Evolutionary conservation across 2,329 filamentous ascomycete species (phyloP), one percentile per base, ranked within the genome.

Genomic region (Aspergillus alliaceus): DNA sequence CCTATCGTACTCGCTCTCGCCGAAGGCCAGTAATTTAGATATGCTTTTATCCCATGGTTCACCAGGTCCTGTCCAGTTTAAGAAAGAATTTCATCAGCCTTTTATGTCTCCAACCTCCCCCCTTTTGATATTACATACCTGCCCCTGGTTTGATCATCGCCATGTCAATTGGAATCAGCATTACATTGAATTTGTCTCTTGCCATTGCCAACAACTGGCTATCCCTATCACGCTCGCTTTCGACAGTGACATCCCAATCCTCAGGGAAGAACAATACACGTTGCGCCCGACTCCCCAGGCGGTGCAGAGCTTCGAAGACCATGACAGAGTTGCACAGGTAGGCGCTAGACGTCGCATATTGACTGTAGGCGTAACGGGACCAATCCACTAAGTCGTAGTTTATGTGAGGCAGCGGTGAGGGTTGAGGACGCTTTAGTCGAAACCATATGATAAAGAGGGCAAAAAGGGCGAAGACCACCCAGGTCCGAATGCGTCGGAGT

Each of bases 21-120:
- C 86, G 68, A 90, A 90, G 2, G 86, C 85, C 20, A 88, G 79
- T 32, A 90, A 80, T 68, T 91, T 90, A 22, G 86, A 87, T 64
- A 85, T 86, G 2, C 83, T 86, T 34, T 84, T 81, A 56, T 85
- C 82, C 86, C 86, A 89, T 1, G 84, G 85, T 18, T 74, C 78
- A 62, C 71, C 59, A 14, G 70, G 59, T 32, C 63, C 60, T 67
- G 59, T 61, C 14, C 24, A 54, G n/a, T 29, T 53, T 42, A 52
- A 32, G 14, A 7, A 35, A n/a, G n/a, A 20, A 54, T 3, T 31
- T 11, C 24, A 29, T 40, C n/a, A 24, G 12, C 27, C 20, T 14
- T 32, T 39, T 6, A 24, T 40, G 11, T 25, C 8, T 6, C 31
- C 11, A 31, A 34, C 20, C n/a, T 7, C 4, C 32, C 7, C 31